Conservation (phyloP, 192 early-diverging fungal species). For the Podila verticillata region DNA sequence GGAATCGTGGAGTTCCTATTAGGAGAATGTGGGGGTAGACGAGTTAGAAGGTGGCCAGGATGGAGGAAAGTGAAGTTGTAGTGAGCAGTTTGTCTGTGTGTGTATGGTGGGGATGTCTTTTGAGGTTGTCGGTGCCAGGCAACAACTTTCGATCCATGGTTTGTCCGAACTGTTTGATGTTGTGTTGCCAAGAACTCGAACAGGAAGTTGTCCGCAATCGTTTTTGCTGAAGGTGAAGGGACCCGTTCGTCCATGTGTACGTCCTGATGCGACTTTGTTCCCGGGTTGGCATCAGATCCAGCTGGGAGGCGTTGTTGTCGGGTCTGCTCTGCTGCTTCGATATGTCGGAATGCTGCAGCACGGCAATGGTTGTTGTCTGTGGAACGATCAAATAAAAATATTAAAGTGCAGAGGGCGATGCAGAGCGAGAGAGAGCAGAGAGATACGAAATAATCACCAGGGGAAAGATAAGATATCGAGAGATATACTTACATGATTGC, state of each 20-base stretch:
- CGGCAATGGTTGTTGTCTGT: background rate
- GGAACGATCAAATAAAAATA: background rate
- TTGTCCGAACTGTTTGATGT: too few relatives aligned
- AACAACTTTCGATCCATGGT: too few relatives aligned
- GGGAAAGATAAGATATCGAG: background rate
- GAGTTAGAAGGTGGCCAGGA: background rate
- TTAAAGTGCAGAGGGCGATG: background rate
- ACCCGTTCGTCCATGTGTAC: too few relatives aligned
- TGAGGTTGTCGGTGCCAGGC: too few relatives aligned
- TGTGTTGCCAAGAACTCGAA: too few relatives aligned
- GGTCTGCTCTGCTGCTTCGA: background rate
- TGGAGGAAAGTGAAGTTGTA: background rate
- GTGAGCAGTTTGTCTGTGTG: background rate
- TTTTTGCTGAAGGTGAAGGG: too few relatives aligned
- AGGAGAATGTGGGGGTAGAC: too few relatives aligned
- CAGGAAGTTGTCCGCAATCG: too few relatives aligned
- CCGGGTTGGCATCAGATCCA: background rate
- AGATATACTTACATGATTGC: background rate
- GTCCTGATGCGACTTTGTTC: too few relatives aligned
- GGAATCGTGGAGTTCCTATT: conserved; percentile 34
- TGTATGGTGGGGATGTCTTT: too few relatives aligned
- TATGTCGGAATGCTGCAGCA: background rate
- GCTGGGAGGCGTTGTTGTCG: background rate
- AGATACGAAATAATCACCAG: background rate
- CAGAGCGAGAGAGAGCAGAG: background rate